phyloP scores from a whole-genome alignment of 2,329 filamentous ascomycete species.

The Colletotrichum horii region DNA sequence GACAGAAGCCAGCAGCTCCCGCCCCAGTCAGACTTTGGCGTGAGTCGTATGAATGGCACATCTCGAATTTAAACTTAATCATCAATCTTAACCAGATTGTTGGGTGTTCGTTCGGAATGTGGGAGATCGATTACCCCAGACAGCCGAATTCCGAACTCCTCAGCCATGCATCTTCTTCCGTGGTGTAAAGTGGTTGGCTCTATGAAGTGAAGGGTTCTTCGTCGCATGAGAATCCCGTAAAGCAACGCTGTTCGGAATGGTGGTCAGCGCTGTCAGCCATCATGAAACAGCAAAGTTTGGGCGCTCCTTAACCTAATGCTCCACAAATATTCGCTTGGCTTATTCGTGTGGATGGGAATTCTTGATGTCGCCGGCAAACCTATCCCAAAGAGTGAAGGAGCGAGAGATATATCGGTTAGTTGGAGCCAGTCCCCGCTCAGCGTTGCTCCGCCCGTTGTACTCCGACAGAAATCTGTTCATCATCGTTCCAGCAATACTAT shows the following conservation, averaged over 20 bases:
- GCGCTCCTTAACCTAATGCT: neutral
- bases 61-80: neutral
- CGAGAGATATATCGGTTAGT: neutral
- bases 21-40: neutral
- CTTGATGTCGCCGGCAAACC: neutral
- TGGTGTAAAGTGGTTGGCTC: neutral
- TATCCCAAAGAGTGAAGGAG: neutral
- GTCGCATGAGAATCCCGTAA: neutral
- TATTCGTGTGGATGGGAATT: neutral
- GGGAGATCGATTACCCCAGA: neutral
- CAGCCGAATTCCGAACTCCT: neutral
- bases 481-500: neutral
- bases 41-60: neutral
- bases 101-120: neutral
- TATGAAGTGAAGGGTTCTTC: neutral
- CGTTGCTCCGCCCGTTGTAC: neutral
- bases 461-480: neutral
- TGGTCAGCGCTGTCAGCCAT: neutral
- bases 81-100: neutral
- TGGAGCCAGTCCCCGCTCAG: neutral
- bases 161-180: neutral
- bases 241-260: neutral
- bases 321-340: neutral
- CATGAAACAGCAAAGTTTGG: neutral
- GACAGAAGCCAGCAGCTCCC: neutral